Evolutionary conservation across 2,329 filamentous ascomycete species (phyloP), one percentile per base, ranked within the genome.

Genomic region (Epichloe typhina): DNA sequence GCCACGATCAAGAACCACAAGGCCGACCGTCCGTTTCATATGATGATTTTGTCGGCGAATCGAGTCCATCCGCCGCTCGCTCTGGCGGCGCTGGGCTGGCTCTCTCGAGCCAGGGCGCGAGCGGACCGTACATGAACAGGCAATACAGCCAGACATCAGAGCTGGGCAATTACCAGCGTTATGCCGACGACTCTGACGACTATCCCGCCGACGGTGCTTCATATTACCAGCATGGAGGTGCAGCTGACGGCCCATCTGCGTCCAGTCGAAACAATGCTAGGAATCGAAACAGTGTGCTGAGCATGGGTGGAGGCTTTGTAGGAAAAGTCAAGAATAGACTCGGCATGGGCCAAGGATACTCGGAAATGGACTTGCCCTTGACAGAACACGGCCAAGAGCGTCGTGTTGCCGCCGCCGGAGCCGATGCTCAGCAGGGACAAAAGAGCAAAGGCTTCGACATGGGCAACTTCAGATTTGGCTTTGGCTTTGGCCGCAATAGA

Each of bases 361-460:
- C 91, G 36, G 93, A 97, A 69, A 98, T 98, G 93, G 91, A 98
- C 64, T 74, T 98, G 50, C 93, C 93, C 13, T 74, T 98, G 67
- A 97, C 91, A 5, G 88, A 97, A 64, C 72, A 84, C 0, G 69
- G 71, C 23, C 66, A 65, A 45, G 79, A 63, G n/a, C 61, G 66
- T 50, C 60, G 57, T 11, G 60, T 60, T 47, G 59, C 59, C 4
- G 52, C 59, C 75, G 52, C 59, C 75, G 49, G 76, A 74, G 47
- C 76, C 46, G 67, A 69, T 61, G 60, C 73, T 57, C 64, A 55
- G 59, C 63, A 47, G 61, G 67, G 62, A 63, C 66, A 63, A 66
- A 66, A 61, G 66, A 66, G 59, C 60, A 85, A 76, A 66, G 82
- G 74, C 58, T 82, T 86, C 59, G 81, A 81, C 58, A 72, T 83